Evolutionary conservation across 768 basidiomycete species (phyloP).

Genomic region (Leucocoprinus leucothites): DNA sequence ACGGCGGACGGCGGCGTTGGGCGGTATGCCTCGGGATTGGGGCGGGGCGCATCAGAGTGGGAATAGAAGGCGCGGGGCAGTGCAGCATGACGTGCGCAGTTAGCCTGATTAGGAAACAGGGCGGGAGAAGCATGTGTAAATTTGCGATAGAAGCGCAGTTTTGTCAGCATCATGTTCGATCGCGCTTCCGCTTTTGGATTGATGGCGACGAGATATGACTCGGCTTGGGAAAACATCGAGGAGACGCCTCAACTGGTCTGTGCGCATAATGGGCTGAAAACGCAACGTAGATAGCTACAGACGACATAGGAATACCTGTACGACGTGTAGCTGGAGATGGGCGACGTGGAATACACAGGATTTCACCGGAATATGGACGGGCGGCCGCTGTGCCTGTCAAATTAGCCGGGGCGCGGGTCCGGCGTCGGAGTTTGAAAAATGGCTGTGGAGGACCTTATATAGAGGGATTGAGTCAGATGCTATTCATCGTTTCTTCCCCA

Average conservation of each 20-base stretch:
- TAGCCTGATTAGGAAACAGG: background rate
- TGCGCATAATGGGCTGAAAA: background rate
- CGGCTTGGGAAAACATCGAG: constrained; percentile 1
- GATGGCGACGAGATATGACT: constrained; percentile 8
- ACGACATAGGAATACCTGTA: background rate
- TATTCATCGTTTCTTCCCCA: constrained; percentile 4
- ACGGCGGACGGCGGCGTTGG: constrained; percentile 3
- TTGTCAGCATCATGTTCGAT: constrained; percentile 6
- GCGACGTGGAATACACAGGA: constrained; percentile 10
- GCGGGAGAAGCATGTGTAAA: constrained; percentile 4
- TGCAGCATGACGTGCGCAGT: background rate
- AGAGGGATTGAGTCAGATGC: constrained; percentile 2
- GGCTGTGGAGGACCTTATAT: constrained; percentile 5
- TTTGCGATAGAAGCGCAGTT: constrained; percentile 9
- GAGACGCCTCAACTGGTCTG: background rate
- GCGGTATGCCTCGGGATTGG: background rate
- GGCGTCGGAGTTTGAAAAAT: constrained; percentile 10
- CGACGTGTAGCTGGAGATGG: background rate
- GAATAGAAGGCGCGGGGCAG: background rate
- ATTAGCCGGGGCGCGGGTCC: constrained; percentile 1
- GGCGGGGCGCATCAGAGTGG: background rate
- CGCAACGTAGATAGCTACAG: background rate
- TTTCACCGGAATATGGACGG: background rate
- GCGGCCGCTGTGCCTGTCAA: background rate
- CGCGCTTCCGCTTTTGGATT: background rate